phyloP scores from a whole-genome alignment of 1,139 yeast genomes.

The Protomyces inundatus region DNA sequence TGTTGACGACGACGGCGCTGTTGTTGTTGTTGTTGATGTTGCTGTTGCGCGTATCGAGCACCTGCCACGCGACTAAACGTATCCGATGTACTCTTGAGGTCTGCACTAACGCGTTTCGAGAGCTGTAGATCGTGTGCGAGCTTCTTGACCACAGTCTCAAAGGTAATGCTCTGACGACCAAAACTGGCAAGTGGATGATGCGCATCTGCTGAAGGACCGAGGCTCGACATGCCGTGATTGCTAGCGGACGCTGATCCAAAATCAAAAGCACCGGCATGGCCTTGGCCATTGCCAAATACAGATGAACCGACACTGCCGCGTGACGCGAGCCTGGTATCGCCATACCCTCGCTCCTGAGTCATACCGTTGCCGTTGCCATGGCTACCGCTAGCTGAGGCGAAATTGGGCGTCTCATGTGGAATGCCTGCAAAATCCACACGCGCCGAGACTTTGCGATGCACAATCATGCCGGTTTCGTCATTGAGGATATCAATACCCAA shows the following conservation, averaged over 20 bases:
- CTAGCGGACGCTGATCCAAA: slow-evolving; percentile 6
- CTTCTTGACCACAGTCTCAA: slow-evolving; percentile 25
- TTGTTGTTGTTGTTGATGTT: too few species aligned
- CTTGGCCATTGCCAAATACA: neutral
- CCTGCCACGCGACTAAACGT: neutral
- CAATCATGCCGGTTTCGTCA: slow-evolving; percentile 31
- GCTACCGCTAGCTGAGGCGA: neutral
- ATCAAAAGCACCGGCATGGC: neutral
- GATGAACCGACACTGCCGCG: neutral
- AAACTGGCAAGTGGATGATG: neutral
- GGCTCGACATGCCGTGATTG: neutral
- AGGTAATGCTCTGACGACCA: slow-evolving; percentile 22
- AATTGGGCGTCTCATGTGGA: slow-evolving; percentile 10
- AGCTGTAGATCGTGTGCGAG: slow-evolving; percentile 13
- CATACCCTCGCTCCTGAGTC: neutral
- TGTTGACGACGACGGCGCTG: neutral
- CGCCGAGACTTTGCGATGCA: slow-evolving; percentile 33
- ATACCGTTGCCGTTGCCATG: too few species aligned
- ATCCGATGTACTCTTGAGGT: slow-evolving; percentile 27
- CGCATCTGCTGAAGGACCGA: slow-evolving; percentile 6
- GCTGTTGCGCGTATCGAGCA: neutral
- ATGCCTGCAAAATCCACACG: slow-evolving; percentile 31
- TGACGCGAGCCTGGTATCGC: neutral
- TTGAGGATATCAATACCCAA: slow-evolving; percentile 74
- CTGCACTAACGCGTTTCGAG: slow-evolving; percentile 26